Evolutionary conservation across 768 basidiomycete genomes (phyloP), one percentile per base, ranked within the genome.

Genomic region (Boletus rubescentipes): DNA sequence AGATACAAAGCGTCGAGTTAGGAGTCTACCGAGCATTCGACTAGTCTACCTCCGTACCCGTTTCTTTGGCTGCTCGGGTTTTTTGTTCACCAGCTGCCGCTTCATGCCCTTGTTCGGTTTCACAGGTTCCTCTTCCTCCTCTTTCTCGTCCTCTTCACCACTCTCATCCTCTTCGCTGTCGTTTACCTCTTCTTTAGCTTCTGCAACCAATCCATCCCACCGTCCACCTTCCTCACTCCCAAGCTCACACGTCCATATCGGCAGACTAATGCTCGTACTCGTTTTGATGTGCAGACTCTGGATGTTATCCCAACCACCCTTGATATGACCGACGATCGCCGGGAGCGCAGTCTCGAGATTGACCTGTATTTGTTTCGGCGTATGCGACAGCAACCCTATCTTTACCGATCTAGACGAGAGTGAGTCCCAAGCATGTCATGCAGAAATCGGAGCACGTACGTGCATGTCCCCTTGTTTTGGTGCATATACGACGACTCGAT

Each of bases 401-500:
- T 94, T 94, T 57, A 98, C 81, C 30, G 94, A 86, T 26, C 93
- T 95, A 61, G 29, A 36, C 31, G 30, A 41, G 11, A 21, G 2
- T 23, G 21, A 50, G 35, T 35, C 23, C 3, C 16, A 4, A 9
- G 36, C 11, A 23, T 10, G 5, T 11, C n/a, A 26, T 0, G 10
- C 14, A 42, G 16, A 16, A 32, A 31, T 31, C 34, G 30, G 21
- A 16, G 23, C 16, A 82, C 93, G 47, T 75, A 95, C 91, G 87
- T 85, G 82, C 89, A 92, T 7, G 93, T 97, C 12, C 97, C 97
- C 59, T 83, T 85, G 51, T 94, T 93, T 72, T 94, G 91, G 69
- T 94, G 90, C 87, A 97, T 91, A 71, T 97, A 97, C 3, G 96
- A 95, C 11, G 94, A 93, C 5, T 86, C 86, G 59, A 99, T 85